Conservation (phyloP, 1,284 basidiomycete genomes). For the Trichosporon faecale region DNA sequence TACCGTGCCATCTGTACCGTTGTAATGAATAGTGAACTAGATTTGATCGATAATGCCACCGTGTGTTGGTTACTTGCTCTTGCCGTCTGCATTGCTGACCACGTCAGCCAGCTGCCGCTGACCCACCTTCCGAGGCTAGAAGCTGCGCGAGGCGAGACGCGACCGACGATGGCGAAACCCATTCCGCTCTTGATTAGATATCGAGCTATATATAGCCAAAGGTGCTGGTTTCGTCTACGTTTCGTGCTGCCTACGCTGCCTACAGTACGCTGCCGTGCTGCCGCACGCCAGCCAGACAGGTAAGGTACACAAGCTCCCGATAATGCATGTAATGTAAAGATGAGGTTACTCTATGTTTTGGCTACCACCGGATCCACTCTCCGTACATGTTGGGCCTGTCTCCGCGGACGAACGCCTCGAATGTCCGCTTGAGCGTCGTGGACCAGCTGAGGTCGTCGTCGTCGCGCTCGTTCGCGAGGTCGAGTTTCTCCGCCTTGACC, state of each 20-base stretch:
- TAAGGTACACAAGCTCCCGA: constrained; percentile 9
- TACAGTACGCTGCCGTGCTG: too few relatives aligned
- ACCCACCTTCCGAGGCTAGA: too few relatives aligned
- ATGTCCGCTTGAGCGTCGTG: constrained; percentile 84
- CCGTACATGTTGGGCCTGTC: constrained; percentile 90
- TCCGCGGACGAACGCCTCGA: constrained; percentile 79
- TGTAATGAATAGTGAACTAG: constrained; percentile 8
- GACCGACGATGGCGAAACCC: too few relatives aligned
- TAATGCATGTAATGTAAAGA: constrained; percentile 11
- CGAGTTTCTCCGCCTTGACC: constrained; percentile 12
- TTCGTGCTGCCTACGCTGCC: not conserved
- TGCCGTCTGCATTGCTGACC: too few relatives aligned
- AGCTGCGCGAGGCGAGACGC: too few relatives aligned
- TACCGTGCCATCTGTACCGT: constrained; percentile 6
- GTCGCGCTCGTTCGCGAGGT: constrained; percentile 47
- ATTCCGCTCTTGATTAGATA: not conserved
- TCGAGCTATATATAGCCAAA: not conserved
- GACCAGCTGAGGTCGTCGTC: constrained; percentile 82
- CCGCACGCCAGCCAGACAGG: not conserved
- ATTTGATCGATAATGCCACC: not conserved
- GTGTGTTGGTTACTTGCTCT: not conserved
- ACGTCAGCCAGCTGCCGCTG: too few relatives aligned
- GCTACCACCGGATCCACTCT: constrained; percentile 61
- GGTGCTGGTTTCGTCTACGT: too few relatives aligned
- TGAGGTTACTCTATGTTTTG: constrained; percentile 1